phyloP scores from a whole-genome alignment of 129 eudicot genomes.

The Centaurea solstitialis region DNA sequence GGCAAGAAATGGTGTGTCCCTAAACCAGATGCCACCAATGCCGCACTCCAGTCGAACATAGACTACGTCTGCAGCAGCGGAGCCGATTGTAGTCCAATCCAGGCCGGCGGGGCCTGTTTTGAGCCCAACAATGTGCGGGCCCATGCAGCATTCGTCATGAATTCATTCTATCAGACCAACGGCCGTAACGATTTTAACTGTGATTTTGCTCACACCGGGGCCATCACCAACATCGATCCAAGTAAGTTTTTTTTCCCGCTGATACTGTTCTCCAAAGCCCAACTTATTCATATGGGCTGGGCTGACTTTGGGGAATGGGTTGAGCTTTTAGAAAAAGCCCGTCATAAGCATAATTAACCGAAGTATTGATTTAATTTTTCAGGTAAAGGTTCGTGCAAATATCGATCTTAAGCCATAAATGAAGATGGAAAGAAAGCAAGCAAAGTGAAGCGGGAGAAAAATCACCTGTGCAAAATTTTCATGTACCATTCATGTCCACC shows the following conservation, averaged over 20 bases:
- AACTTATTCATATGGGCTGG: neutral
- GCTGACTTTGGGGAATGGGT: neutral
- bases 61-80: conserved; percentile 87
- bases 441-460: neutral
- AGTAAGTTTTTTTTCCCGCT: conserved; percentile 47
- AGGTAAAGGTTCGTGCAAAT: conserved; percentile 34
- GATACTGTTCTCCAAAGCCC: too few relatives aligned
- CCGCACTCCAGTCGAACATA: conserved; percentile 63
- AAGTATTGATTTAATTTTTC: neutral
- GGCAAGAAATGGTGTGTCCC: conserved; percentile 81
- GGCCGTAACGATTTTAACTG: conserved; percentile 77
- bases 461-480: too few relatives aligned
- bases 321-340: neutral
- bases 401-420: conserved; percentile 22
- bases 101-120: conserved; percentile 79
- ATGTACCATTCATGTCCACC: too few relatives aligned
- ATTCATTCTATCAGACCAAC: conserved; percentile 64
- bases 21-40: conserved; percentile 56
- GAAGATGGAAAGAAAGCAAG: neutral
- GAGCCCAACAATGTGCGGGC: conserved; percentile 57
- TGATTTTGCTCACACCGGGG: conserved; percentile 64
- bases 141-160: conserved; percentile 78
- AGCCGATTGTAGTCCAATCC: conserved; percentile 66
- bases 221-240: conserved; percentile 58
- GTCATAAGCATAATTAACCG: neutral